phyloP scores from a whole-genome alignment of 2,329 filamentous ascomycete genomes.

The Hypomyces perniciosus region DNA sequence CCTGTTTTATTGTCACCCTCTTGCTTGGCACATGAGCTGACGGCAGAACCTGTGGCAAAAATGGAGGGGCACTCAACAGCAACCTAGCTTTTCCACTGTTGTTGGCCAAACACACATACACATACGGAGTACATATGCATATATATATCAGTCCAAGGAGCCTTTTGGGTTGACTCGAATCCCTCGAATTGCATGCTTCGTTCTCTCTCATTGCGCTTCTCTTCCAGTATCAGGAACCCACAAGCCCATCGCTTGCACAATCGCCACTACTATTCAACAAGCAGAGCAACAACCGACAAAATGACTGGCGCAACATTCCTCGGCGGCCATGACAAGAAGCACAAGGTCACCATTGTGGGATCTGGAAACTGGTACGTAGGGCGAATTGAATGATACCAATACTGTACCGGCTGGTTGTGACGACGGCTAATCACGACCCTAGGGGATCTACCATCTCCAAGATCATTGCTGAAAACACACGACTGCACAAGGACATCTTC shows the following conservation, averaged over 20 bases:
- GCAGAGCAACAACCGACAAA: conserved; percentile 17
- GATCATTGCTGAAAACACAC: conserved; percentile 89
- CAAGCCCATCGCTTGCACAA: conserved; percentile 12
- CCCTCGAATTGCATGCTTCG: conserved; percentile 19
- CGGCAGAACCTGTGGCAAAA: neutral
- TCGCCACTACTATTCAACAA: conserved; percentile 16
- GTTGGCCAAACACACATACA: neutral
- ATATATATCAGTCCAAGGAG: neutral
- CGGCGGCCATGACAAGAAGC: conserved; percentile 59
- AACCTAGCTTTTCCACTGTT: neutral
- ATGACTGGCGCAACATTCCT: conserved; percentile 31
- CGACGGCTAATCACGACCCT: neutral
- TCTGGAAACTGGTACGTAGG: conserved; percentile 83
- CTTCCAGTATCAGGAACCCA: conserved; percentile 12
- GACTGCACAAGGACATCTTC: conserved; percentile 70
- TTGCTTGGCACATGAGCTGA: neutral
- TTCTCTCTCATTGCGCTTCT: conserved; percentile 15
- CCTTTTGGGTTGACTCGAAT: neutral
- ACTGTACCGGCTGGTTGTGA: too few species aligned
- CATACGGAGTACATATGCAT: conserved; percentile 3
- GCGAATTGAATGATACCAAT: neutral
- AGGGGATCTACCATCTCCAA: conserved; percentile 98
- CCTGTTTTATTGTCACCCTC: too few species aligned
- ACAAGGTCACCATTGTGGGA: conserved; percentile 90
- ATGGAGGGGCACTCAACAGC: neutral